These are phyloP conservation scores for Samsoniella hepiali DNA, from an alignment of 2,329 filamentous ascomycete genomes.

Conservation along the genomic window DNA sequence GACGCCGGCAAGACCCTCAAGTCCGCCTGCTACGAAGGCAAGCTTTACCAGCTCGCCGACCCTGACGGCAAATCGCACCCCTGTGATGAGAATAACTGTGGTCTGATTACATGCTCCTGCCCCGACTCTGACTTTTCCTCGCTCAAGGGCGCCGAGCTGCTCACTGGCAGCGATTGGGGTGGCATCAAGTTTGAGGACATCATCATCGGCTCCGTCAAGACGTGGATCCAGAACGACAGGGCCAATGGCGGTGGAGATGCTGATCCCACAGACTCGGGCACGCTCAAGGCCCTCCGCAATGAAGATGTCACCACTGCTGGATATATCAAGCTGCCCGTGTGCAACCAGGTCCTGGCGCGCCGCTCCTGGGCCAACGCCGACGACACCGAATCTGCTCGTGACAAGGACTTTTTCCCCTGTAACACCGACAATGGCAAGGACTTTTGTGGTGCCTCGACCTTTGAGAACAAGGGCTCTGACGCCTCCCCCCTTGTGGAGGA, in stretches of 20 bases:
- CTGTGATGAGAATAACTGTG: slow-evolving; percentile 5
- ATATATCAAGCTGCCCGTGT: slow-evolving; percentile 37
- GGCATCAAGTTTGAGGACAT: slow-evolving; percentile 28
- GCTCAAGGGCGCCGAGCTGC: slow-evolving; percentile 28
- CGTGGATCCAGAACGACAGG: slow-evolving; percentile 29
- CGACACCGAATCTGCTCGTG: slow-evolving; percentile 20
- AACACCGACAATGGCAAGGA: slow-evolving; percentile 26
- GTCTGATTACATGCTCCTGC: slow-evolving; percentile 22
- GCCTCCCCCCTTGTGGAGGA: slow-evolving; percentile 34
- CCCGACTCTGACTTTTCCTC: slow-evolving; percentile 26
- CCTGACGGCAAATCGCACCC: slow-evolving; percentile 24
- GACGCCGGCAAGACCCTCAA: slow-evolving; percentile 25
- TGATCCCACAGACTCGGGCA: slow-evolving; percentile 26
- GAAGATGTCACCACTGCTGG: slow-evolving; percentile 34
- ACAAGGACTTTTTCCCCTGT: slow-evolving; percentile 33
- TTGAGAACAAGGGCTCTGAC: slow-evolving; percentile 33
- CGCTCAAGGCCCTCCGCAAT: slow-evolving; percentile 26
- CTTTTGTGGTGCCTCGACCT: slow-evolving; percentile 31
- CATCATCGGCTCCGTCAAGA: slow-evolving; percentile 24
- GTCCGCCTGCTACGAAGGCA: slow-evolving; percentile 28
- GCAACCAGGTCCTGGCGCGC: slow-evolving; percentile 32
- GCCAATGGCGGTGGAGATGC: slow-evolving; percentile 28
- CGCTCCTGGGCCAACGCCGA: slow-evolving; percentile 30
- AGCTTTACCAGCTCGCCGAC: slow-evolving; percentile 32
- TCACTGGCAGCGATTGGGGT: slow-evolving; percentile 27